phyloP scores from a whole-genome alignment of 257 asterid genomes.

The Nicotiana attenuata region DNA sequence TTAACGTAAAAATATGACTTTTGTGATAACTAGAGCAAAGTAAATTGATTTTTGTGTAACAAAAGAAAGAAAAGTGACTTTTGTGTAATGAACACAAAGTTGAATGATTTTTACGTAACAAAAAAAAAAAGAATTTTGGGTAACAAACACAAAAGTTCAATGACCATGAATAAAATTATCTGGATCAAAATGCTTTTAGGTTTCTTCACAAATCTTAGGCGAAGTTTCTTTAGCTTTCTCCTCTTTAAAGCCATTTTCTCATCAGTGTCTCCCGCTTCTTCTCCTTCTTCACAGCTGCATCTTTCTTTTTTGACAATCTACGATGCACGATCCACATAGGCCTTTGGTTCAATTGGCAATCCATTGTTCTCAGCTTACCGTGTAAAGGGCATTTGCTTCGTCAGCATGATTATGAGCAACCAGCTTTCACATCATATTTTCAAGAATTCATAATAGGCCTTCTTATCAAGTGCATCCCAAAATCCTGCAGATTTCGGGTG shows the following conservation, averaged over 20 bases:
- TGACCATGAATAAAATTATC: too few relatives aligned
- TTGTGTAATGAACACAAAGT: too few relatives aligned
- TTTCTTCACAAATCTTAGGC: constrained; percentile 83
- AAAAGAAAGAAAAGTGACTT: too few relatives aligned
- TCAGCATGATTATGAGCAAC: constrained; percentile 66
- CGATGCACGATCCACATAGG: constrained; percentile 57
- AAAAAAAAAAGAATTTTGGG: too few relatives aligned
- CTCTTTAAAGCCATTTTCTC: constrained; percentile 98
- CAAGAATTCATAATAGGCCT: constrained; percentile 69
- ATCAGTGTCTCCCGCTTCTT: constrained; percentile 64
- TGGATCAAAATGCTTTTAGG: constrained; percentile 57
- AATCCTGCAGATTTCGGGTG: constrained; percentile 66
- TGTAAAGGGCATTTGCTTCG: constrained; percentile 68
- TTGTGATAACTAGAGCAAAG: too few relatives aligned
- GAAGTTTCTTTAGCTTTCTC: constrained; percentile 56
- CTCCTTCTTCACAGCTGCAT: constrained; percentile 57
- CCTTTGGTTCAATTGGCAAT: constrained; percentile 52
- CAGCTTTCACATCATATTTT: constrained; percentile 65
- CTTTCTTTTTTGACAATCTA: constrained; percentile 60
- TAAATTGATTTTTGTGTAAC: too few relatives aligned
- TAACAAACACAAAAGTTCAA: too few relatives aligned
- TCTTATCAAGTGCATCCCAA: constrained; percentile 55
- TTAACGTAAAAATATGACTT: too few relatives aligned
- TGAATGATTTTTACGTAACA: too few relatives aligned
- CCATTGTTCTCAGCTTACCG: constrained; percentile 72